Base-by-base conservation (phyloP, 2,329 filamentous ascomycete genomes). In the Xylaria sp. region DNA sequence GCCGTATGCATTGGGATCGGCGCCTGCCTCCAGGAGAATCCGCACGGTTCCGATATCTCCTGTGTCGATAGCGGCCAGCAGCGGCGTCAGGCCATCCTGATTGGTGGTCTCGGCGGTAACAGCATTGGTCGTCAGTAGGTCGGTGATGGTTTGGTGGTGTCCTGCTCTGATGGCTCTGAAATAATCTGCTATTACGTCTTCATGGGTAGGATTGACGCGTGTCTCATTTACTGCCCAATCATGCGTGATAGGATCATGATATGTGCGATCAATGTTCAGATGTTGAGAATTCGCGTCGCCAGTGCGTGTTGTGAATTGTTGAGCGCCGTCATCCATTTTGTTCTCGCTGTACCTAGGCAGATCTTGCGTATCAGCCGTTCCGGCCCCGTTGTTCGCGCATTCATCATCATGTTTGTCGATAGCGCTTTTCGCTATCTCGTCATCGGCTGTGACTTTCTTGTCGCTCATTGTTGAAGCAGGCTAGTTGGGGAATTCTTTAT, bases 1-100 rank as follows among this genome's bases (percentile, higher is more conserved):
- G 23, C 53, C 41, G 32, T 50, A 63, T 1, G 10, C 30, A 18
- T 63, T 63, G 5, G 61, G 20, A 18, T 63, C 52, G 18, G 61
- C 52, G 32, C 61, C 61, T 0, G 28, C 18, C 12, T 48, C 52
- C 2, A 63, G 61, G 41, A 63, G 52, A 9, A 57, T 7, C 1
- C 61, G 61, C 15, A 28, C 41, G 13, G 23, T 61, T 6, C 6
- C 12, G 23, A 48, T 28, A 15, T 48, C 30, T 5, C 53, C 52
- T 13, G 52, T 10, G 3, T 63, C 32, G 20, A 63, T 20, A 18
- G 61, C 52, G 32, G 32, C 20, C 0, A 63, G 30, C 1, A 63
- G 53, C 0, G 61, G 61, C 15, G 61, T 58, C 2, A 23, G n/a
- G 1, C 46, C 60, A 1, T 15, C n/a, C 0, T 6, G 6, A 9